Percentiles rank a stretch among this genome's conserved stretches.
These are phyloP conservation scores for Metschnikowia gelsemii DNA, from an alignment of 805 yeast species.

Conservation along the genomic window DNA sequence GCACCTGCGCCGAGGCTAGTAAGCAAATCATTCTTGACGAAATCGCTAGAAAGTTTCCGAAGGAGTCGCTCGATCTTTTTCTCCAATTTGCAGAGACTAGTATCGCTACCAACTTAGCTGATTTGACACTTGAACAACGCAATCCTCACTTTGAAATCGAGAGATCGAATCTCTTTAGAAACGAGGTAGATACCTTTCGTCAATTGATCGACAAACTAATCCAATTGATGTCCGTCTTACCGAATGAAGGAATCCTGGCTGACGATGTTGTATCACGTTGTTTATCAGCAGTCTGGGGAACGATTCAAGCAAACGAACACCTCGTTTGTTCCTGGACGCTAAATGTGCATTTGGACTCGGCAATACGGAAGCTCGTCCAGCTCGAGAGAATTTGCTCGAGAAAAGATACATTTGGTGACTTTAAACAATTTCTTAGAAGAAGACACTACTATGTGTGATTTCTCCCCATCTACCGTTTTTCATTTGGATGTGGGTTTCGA, in stretches of 20 bases:
- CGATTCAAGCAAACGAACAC: not conserved
- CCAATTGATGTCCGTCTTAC: not conserved
- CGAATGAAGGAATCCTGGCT: not conserved
- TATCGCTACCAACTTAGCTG: constrained; percentile 5
- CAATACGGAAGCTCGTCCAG: constrained; percentile 13
- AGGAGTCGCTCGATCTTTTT: not conserved
- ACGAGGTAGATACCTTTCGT: constrained; percentile 12
- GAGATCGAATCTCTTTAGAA: constrained; percentile 14
- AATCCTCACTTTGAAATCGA: constrained; percentile 14
- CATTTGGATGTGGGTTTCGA: too few relatives aligned
- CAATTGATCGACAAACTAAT: not conserved
- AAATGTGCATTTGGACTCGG: constrained; percentile 19
- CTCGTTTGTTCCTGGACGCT: constrained; percentile 13
- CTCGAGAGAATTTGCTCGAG: constrained; percentile 3
- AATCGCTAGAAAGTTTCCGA: not conserved
- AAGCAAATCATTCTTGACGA: not conserved
- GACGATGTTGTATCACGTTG: constrained; percentile 1
- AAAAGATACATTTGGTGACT: not conserved
- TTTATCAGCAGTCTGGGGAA: not conserved
- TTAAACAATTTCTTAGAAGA: not conserved
- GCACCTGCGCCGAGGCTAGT: constrained; percentile 3
- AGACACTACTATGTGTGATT: constrained; percentile 3
- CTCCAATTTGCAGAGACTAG: constrained; percentile 3
- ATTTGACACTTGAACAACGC: constrained; percentile 7
- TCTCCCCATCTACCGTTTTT: too few relatives aligned